A percentile compares a stretch with the other conserved stretches of the same genome.
These are phyloP conservation scores for Didymella segeticola DNA, from an alignment of 2,329 filamentous ascomycete genomes.

Conservation along the genomic window DNA sequence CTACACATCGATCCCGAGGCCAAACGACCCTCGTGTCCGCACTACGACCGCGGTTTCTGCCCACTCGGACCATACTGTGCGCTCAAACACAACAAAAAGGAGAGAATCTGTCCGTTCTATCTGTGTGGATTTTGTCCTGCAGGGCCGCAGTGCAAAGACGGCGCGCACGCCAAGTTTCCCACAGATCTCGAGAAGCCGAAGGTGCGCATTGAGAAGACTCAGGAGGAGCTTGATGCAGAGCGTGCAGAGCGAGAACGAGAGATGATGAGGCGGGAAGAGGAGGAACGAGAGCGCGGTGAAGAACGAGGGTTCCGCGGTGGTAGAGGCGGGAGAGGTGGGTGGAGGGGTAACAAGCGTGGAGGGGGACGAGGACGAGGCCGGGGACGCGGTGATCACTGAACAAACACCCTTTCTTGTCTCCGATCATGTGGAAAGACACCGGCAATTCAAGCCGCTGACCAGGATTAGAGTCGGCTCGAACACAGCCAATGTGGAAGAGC, in stretches of 20 bases:
- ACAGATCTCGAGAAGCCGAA: conserved; percentile 69
- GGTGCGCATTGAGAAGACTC: conserved; percentile 72
- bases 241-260: conserved; percentile 56
- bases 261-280: conserved; percentile 51
- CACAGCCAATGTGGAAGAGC: neutral
- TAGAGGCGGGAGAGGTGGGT: conserved; percentile 42
- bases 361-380: conserved; percentile 35
- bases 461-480: too few relatives aligned
- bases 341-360: conserved; percentile 44
- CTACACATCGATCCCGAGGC: conserved; percentile 86
- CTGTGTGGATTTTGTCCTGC: conserved; percentile 95
- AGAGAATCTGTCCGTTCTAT: conserved; percentile 80
- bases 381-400: conserved; percentile 32
- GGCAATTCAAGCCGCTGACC: neutral
- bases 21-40: conserved; percentile 67
- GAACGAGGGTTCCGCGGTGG: conserved; percentile 41
- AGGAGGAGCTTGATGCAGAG: conserved; percentile 71
- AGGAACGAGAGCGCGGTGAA: conserved; percentile 49
- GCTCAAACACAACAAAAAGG: conserved; percentile 84
- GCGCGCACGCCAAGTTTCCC: conserved; percentile 83
- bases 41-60: conserved; percentile 95
- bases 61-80: conserved; percentile 85
- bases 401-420: neutral
- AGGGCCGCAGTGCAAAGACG: conserved; percentile 75
- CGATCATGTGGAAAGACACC: too few relatives aligned